phyloP scores from a whole-genome alignment of 2,329 filamentous ascomycete genomes.

The Stemphylium beticola region DNA sequence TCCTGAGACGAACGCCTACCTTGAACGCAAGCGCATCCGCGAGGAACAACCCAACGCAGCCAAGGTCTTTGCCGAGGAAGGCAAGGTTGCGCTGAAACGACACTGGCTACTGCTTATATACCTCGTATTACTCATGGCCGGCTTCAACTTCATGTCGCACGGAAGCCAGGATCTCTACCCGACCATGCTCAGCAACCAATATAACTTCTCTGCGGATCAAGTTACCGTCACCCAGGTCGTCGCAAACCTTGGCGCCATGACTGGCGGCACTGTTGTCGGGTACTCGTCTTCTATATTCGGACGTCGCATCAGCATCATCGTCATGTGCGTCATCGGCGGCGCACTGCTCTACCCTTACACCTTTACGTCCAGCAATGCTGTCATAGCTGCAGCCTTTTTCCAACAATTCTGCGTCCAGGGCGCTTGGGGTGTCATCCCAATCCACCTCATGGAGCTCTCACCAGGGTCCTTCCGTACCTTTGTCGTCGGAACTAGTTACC shows the following conservation, averaged over 20 bases:
- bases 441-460: conserved; percentile 78
- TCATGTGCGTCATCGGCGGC: conserved; percentile 66
- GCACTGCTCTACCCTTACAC: conserved; percentile 85
- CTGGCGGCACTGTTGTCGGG: conserved; percentile 55
- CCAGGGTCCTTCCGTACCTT: conserved; percentile 76
- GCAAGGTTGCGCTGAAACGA: conserved; percentile 75
- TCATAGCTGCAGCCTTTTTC: conserved; percentile 85
- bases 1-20: conserved; percentile 78
- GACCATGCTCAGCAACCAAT: conserved; percentile 65
- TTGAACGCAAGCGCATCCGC: conserved; percentile 69
- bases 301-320: conserved; percentile 55
- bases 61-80: conserved; percentile 74
- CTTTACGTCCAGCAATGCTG: conserved; percentile 65
- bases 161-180: conserved; percentile 72
- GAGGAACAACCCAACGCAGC: conserved; percentile 64
- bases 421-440: conserved; percentile 57
- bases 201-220: conserved; percentile 57
- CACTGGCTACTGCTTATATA: conserved; percentile 85
- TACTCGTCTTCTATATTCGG: conserved; percentile 56
- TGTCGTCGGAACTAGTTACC: conserved; percentile 75
- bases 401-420: conserved; percentile 62
- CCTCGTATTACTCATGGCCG: conserved; percentile 84
- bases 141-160: conserved; percentile 91
- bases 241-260: conserved; percentile 58
- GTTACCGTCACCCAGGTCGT: conserved; percentile 59